Evolutionary conservation across 352 stramenopile genomes (phyloP).

Genomic region (Phytophthora chlamydospora): DNA sequence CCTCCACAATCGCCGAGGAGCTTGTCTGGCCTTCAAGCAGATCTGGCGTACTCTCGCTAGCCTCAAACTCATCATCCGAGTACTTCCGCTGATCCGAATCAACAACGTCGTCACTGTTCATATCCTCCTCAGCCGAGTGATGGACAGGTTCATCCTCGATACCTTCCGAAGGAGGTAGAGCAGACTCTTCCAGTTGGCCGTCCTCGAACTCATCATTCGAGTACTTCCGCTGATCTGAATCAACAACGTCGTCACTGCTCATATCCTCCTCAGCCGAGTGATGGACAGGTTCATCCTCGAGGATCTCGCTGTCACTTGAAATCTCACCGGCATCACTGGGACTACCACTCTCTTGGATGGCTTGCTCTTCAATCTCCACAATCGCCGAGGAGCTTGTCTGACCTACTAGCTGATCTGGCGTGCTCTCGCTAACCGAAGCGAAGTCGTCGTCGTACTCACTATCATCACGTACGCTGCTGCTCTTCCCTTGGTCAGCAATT

Average conservation of each 20-base stretch:
- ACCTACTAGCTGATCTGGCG: neutral
- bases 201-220: neutral
- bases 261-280: neutral
- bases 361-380: constrained; percentile 14
- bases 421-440: constrained; percentile 32
- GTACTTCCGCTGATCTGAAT: constrained; percentile 16
- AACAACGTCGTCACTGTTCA: constrained; percentile 6
- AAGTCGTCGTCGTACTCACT: constrained; percentile 55
- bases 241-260: constrained; percentile 7
- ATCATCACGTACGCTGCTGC: constrained; percentile 7
- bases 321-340: constrained; percentile 11
- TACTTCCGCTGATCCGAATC: constrained; percentile 18
- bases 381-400: constrained; percentile 4
- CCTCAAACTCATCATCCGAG: neutral
- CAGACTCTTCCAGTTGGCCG: constrained; percentile 7
- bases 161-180: neutral
- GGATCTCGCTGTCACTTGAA: constrained; percentile 10
- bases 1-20: neutral
- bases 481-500: constrained; percentile 10
- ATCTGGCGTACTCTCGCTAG: constrained; percentile 18
- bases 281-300: neutral
- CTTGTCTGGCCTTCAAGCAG: constrained; percentile 1
- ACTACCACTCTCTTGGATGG: constrained; percentile 2
- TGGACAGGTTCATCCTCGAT: constrained; percentile 9
- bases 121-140: constrained; percentile 1